phyloP scores from a whole-genome alignment of 192 early-diverging fungal genomes.

The Backusella tarrabulga region DNA sequence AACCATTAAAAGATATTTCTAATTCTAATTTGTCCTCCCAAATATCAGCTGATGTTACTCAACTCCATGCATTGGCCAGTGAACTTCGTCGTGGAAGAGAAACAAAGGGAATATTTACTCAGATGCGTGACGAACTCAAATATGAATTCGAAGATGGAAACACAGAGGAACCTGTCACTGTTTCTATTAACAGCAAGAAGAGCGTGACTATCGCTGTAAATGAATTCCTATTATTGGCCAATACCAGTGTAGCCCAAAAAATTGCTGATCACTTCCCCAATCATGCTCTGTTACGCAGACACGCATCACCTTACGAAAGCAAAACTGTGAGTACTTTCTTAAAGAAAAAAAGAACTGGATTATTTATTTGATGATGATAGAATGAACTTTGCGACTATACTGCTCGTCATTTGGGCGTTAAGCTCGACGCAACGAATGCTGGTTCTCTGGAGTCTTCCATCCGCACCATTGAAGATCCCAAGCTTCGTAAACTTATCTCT shows the following conservation, averaged over 20 bases:
- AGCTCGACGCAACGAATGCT: slow-evolving; percentile 64
- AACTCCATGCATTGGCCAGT: background rate
- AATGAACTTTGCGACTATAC: slow-evolving; percentile 53
- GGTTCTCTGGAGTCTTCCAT: slow-evolving; percentile 54
- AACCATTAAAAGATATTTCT: background rate
- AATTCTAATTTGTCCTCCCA: background rate
- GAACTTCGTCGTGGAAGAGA: background rate
- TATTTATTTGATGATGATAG: slow-evolving; percentile 16
- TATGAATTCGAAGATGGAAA: slow-evolving; percentile 11
- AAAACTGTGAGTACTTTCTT: slow-evolving; percentile 29
- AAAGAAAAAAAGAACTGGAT: background rate
- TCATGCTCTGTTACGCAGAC: slow-evolving; percentile 86
- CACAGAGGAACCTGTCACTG: background rate
- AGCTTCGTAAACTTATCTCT: slow-evolving; percentile 75
- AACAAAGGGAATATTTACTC: slow-evolving; percentile 11
- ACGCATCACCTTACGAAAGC: slow-evolving; percentile 62
- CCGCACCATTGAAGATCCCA: slow-evolving; percentile 58
- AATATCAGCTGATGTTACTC: background rate
- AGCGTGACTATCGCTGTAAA: slow-evolving; percentile 60
- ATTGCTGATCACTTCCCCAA: slow-evolving; percentile 89
- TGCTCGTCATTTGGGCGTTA: slow-evolving; percentile 65
- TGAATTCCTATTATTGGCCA: slow-evolving; percentile 96
- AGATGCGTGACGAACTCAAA: slow-evolving; percentile 7
- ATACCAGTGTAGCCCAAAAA: slow-evolving; percentile 92
- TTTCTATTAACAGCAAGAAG: background rate